phyloP scores from a whole-genome alignment of 306 rosid species.

The Luffa acutangula region DNA sequence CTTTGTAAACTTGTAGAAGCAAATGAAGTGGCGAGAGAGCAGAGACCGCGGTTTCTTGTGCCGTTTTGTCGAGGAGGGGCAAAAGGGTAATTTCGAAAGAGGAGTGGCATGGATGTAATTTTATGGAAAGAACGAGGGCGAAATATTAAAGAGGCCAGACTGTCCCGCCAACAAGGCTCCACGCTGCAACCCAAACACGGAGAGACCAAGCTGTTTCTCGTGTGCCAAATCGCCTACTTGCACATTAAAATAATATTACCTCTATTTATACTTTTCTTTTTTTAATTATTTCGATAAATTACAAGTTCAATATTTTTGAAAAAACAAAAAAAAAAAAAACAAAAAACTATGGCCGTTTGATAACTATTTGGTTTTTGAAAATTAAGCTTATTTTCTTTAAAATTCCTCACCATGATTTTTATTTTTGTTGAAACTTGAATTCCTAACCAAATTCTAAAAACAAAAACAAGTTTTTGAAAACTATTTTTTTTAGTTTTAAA shows the following conservation, averaged over 20 bases:
- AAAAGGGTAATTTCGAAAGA: conserved; percentile 11
- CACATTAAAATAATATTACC: background rate
- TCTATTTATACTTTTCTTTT: too few species aligned
- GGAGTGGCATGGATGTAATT: conserved; percentile 37
- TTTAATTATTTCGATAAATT: too few species aligned
- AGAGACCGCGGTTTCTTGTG: background rate
- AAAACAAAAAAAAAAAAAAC: too few species aligned
- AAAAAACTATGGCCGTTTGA: too few species aligned
- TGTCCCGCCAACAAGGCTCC: conserved; percentile 56
- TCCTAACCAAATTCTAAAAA: too few species aligned
- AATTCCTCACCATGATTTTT: too few species aligned
- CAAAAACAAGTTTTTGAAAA: too few species aligned
- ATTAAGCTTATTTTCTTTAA: too few species aligned
- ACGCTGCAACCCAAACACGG: background rate
- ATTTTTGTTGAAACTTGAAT: too few species aligned
- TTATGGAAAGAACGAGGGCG: conserved; percentile 31
- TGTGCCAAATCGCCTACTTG: background rate
- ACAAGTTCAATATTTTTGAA: too few species aligned
- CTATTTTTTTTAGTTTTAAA: too few species aligned
- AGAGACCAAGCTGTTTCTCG: conserved; percentile 2
- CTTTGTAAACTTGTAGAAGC: background rate
- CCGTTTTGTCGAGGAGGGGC: conserved; percentile 12
- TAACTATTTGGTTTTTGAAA: too few species aligned
- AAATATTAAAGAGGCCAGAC: conserved; percentile 49
- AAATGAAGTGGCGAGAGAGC: background rate